Conservation (phyloP, 257 asterid species). For the Rehmannia glutinosa region DNA sequence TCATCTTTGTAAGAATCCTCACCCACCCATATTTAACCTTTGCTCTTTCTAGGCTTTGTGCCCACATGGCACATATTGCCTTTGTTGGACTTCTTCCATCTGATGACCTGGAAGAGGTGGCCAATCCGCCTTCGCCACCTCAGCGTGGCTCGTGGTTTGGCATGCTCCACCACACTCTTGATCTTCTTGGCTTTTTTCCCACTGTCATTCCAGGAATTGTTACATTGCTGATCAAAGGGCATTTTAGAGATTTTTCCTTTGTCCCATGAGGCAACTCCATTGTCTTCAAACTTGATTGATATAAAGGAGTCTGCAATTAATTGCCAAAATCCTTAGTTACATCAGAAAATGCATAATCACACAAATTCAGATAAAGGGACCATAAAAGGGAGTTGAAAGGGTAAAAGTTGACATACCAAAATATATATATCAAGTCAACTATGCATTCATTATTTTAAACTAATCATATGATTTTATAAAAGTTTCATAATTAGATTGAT, state of each 20-base stretch:
- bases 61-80: conserved; percentile 64
- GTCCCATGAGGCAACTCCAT: conserved; percentile 61
- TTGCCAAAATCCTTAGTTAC: not conserved
- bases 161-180: conserved; percentile 50
- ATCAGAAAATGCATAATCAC: not conserved
- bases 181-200: conserved; percentile 16
- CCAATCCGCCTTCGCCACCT: conserved; percentile 88
- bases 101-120: conserved; percentile 64
- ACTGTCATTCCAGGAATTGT: not conserved
- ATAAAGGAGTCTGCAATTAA: conserved; percentile 72
- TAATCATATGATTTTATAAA: not conserved
- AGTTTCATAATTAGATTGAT: not conserved
- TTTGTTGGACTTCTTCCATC: conserved; percentile 59
- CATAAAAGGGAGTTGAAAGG: not conserved
- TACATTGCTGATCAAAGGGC: conserved; percentile 13
- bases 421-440: not conserved
- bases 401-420: not conserved
- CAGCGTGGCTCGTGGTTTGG: conserved; percentile 45
- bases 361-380: not conserved
- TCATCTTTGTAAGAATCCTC: conserved; percentile 57
- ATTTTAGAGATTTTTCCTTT: conserved; percentile 25
- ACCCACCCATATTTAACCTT: conserved; percentile 63
- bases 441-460: not conserved
- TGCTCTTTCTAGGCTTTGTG: conserved; percentile 46
- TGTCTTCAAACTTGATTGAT: conserved; percentile 83